These are phyloP conservation scores for Coemansia umbellata DNA, from an alignment of 192 early-diverging fungal species.

Conservation along the genomic window DNA sequence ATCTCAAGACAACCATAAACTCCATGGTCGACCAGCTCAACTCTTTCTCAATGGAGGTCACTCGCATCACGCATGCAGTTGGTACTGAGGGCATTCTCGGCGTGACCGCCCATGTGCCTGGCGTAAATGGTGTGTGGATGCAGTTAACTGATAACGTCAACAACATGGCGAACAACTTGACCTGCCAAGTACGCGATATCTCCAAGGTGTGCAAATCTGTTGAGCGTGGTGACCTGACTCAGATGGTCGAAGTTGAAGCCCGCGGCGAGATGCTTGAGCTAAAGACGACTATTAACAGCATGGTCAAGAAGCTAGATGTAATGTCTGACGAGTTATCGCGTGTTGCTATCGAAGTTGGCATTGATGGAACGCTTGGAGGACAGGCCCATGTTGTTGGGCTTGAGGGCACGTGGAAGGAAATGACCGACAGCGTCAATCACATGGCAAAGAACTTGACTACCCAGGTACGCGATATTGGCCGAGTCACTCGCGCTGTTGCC, in stretches of 20 bases:
- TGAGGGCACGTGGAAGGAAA: conserved; percentile 63
- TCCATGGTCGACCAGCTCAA: conserved; percentile 58
- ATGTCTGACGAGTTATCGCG: conserved; percentile 66
- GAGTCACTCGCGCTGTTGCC: conserved; percentile 57
- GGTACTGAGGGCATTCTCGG: conserved; percentile 17
- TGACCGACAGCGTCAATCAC: conserved; percentile 63
- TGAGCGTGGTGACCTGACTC: conserved; percentile 60
- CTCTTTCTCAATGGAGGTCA: conserved; percentile 54
- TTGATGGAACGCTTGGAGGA: conserved; percentile 58
- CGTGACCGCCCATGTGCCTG: conserved; percentile 7
- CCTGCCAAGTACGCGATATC: conserved; percentile 67
- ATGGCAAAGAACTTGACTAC: conserved; percentile 62
- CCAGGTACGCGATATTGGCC: conserved; percentile 59
- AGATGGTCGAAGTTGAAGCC: conserved; percentile 61
- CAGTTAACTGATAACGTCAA: conserved; percentile 66
- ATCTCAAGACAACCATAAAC: conserved; percentile 65
- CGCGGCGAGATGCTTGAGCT: conserved; percentile 67
- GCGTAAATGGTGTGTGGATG: conserved; percentile 66
- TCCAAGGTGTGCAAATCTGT: conserved; percentile 62
- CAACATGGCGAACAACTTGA: conserved; percentile 64
- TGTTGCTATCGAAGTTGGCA: conserved; percentile 72
- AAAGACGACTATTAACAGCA: conserved; percentile 66
- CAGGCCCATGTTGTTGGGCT: conserved; percentile 56
- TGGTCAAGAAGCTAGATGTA: conserved; percentile 61
- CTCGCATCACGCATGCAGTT: conserved; percentile 57